Percentiles rank a stretch among this genome's conserved stretches.
Conservation (phyloP, 176 grass and related monocot genomes). For the Poa pratensis region DNA sequence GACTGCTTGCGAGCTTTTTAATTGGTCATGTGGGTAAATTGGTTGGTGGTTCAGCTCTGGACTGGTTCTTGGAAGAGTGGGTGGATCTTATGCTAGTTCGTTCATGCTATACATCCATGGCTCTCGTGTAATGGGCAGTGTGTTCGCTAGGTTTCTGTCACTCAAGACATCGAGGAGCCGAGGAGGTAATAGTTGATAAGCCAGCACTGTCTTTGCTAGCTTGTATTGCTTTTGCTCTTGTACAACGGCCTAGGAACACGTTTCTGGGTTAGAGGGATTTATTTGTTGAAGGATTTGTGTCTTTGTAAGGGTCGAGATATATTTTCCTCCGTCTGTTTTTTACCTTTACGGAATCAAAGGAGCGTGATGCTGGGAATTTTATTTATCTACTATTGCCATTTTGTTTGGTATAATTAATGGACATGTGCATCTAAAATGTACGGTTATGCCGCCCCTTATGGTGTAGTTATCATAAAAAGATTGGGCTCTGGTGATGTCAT, state of each 20-base stretch:
- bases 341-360: constrained; percentile 26
- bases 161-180: neutral
- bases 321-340: neutral
- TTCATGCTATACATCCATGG: constrained; percentile 17
- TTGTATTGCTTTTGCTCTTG: neutral
- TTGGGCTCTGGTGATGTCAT: neutral
- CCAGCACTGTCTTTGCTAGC: neutral
- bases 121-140: constrained; percentile 11
- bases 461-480: neutral
- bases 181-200: constrained; percentile 23
- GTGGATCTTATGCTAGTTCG: constrained; percentile 17
- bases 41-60: constrained; percentile 27
- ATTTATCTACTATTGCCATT: constrained; percentile 21
- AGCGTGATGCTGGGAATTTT: neutral
- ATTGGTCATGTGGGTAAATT: neutral
- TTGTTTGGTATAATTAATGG: neutral
- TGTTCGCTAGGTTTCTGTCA: neutral
- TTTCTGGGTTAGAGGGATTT: constrained; percentile 14
- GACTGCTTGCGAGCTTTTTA: neutral
- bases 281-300: neutral
- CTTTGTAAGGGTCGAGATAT: neutral
- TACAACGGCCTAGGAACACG: neutral
- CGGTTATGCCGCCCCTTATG: neutral
- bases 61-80: constrained; percentile 40
- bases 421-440: neutral